These are phyloP conservation scores for Kluyveromyces wickerhamii DNA, from an alignment of 805 yeast genomes.

Conservation along the genomic window DNA sequence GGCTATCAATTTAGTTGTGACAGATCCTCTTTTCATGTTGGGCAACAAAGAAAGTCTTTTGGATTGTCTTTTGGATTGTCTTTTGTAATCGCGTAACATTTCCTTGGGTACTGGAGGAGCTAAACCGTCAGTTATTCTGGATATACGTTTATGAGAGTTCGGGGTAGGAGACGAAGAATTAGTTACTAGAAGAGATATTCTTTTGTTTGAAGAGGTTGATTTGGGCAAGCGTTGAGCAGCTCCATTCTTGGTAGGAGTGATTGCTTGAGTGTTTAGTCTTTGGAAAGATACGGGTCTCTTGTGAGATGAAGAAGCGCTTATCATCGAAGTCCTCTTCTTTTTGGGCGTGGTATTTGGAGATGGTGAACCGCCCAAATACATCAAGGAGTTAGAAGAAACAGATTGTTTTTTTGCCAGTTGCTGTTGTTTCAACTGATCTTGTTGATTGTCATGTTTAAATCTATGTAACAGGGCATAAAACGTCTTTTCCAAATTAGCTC, in stretches of 20 bases:
- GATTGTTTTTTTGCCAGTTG: slow-evolving; percentile 35
- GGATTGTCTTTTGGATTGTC: slow-evolving; percentile 20
- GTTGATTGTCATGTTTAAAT: slow-evolving; percentile 52
- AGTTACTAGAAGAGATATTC: slow-evolving; percentile 16
- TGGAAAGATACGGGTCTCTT: slow-evolving; percentile 42
- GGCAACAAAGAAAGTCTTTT: slow-evolving; percentile 34
- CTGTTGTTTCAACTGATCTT: slow-evolving; percentile 25
- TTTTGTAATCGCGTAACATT: slow-evolving; percentile 19
- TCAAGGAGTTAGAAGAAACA: slow-evolving; percentile 24
- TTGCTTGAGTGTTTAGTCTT: slow-evolving; percentile 22
- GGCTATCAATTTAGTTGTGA: slow-evolving; percentile 61
- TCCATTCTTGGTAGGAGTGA: slow-evolving; percentile 7
- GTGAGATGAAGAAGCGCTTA: slow-evolving; percentile 42
- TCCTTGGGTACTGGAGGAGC: slow-evolving; percentile 24
- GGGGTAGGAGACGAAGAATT: slow-evolving; percentile 27
- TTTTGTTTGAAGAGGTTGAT: slow-evolving; percentile 22
- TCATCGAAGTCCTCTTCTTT: slow-evolving; percentile 35
- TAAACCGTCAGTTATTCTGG: slow-evolving; percentile 16
- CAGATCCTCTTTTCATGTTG: slow-evolving; percentile 53
- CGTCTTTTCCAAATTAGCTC: slow-evolving; percentile 68
- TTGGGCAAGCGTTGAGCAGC: slow-evolving; percentile 22
- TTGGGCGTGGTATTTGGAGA: slow-evolving; percentile 20
- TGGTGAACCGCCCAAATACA: slow-evolving; percentile 11
- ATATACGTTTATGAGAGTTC: slow-evolving; percentile 20
- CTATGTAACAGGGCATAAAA: slow-evolving; percentile 68